Percentiles rank a stretch among this genome's conserved stretches.
Conservation (phyloP, 2,329 filamentous ascomycete genomes). For the Aspergillus eucalypticola region DNA sequence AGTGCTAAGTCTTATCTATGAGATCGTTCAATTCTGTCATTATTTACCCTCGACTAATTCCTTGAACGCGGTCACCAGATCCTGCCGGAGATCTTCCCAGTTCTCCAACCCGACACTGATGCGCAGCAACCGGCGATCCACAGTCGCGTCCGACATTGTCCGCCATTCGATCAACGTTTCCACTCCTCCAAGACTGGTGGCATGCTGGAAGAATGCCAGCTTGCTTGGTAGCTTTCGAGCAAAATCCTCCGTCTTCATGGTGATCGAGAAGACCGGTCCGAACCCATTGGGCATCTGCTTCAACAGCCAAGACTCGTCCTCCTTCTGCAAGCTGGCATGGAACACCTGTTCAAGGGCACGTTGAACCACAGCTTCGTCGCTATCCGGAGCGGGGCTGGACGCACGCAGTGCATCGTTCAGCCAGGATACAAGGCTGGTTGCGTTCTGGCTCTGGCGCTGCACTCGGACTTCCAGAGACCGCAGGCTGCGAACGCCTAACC, state of each 20-base stretch:
- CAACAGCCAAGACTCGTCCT: conserved; percentile 69
- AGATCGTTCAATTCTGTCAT: neutral
- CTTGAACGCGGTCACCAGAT: conserved; percentile 68
- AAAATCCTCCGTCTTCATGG: conserved; percentile 59
- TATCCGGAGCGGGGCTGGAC: conserved; percentile 38
- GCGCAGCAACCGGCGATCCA: conserved; percentile 72
- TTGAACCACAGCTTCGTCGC: conserved; percentile 50
- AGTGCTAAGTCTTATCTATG: neutral
- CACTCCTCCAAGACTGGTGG: conserved; percentile 88
- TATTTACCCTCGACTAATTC: conserved; percentile 45
- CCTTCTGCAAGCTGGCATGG: conserved; percentile 78
- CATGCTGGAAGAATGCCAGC: conserved; percentile 84
- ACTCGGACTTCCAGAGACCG: conserved; percentile 85
- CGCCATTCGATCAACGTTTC: conserved; percentile 98
- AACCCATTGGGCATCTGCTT: conserved; percentile 91
- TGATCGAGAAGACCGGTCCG: conserved; percentile 82
- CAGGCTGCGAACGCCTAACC: conserved; percentile 84
- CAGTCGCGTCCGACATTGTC: conserved; percentile 74
- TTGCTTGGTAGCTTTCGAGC: conserved; percentile 75
- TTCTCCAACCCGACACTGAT: conserved; percentile 86
- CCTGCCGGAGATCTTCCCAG: conserved; percentile 77
- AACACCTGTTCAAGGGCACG: conserved; percentile 62
- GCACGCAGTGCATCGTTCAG: conserved; percentile 56
- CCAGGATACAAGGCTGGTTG: conserved; percentile 70
- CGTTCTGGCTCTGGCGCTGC: conserved; percentile 70